A percentile compares a stretch with the other conserved stretches of the same genome.
Conservation (phyloP, 768 basidiomycete genomes). For the Pleurotus djamor region DNA sequence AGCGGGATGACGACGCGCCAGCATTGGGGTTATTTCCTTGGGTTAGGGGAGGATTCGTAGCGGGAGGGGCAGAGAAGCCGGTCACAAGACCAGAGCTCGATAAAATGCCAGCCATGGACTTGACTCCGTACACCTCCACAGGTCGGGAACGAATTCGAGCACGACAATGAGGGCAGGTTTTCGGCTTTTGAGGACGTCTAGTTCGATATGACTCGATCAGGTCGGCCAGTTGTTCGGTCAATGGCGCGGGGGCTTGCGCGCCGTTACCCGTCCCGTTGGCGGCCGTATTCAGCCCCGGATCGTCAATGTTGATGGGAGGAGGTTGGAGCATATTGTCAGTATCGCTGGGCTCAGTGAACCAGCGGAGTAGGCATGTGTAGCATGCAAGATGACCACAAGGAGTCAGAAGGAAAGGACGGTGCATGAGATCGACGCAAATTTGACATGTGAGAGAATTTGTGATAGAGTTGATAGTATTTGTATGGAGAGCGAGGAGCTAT, state of each 20-base stretch:
- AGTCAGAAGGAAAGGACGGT: conserved; percentile 70
- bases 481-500: conserved; percentile 52
- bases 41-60: conserved; percentile 10
- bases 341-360: conserved; percentile 59
- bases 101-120: conserved; percentile 55
- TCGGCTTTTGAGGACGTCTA: conserved; percentile 18
- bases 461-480: conserved; percentile 48
- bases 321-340: conserved; percentile 24
- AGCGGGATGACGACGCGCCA: not conserved
- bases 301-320: conserved; percentile 18
- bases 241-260: conserved; percentile 13
- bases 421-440: conserved; percentile 74
- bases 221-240: conserved; percentile 27
- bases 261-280: conserved; percentile 3
- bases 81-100: conserved; percentile 51
- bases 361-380: conserved; percentile 67
- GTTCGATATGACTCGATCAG: conserved; percentile 42
- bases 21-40: conserved; percentile 13
- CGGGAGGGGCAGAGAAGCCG: conserved; percentile 18
- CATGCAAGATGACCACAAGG: conserved; percentile 79
- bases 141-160: conserved; percentile 56
- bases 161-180: conserved; percentile 80
- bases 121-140: conserved; percentile 70
- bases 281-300: conserved; percentile 13
- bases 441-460: conserved; percentile 73